These are phyloP conservation scores for Adansonia madagascariensis DNA, from an alignment of 441 rosid species.

Conservation along the genomic window DNA sequence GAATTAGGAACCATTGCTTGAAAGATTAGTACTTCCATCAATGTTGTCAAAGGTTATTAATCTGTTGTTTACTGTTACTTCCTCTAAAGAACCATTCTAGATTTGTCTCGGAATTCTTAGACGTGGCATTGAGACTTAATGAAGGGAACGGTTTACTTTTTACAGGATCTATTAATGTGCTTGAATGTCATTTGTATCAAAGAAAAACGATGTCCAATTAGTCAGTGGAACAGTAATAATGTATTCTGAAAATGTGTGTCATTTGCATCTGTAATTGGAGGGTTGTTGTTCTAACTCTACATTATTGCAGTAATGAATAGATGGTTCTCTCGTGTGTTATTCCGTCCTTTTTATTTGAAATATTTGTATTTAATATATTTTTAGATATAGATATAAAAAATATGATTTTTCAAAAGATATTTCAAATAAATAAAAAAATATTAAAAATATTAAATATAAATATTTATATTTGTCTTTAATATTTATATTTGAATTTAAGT, in stretches of 20 bases:
- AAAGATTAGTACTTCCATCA: slow-evolving; percentile 21
- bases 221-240: neutral
- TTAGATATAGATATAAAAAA: too few relatives aligned
- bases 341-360: too few relatives aligned
- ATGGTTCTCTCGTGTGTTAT: neutral
- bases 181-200: slow-evolving; percentile 5
- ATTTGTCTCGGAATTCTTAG: neutral
- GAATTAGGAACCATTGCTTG: slow-evolving; percentile 51
- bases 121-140: neutral
- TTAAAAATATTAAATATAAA: too few relatives aligned
- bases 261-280: neutral
- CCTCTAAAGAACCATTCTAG: neutral
- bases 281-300: neutral
- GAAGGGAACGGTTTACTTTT: neutral
- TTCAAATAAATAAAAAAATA: too few relatives aligned
- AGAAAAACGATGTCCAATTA: neutral
- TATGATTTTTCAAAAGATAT: too few relatives aligned
- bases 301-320: neutral
- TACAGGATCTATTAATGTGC: neutral
- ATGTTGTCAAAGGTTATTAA: neutral
- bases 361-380: too few relatives aligned
- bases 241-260: neutral
- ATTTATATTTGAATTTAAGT: too few relatives aligned
- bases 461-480: too few relatives aligned
- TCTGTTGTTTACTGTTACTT: neutral